A percentile compares a stretch with the other conserved stretches of the same genome.
Evolutionary conservation across 2,329 filamentous ascomycete species (phyloP).

Genomic region (Microdochium nivale): DNA sequence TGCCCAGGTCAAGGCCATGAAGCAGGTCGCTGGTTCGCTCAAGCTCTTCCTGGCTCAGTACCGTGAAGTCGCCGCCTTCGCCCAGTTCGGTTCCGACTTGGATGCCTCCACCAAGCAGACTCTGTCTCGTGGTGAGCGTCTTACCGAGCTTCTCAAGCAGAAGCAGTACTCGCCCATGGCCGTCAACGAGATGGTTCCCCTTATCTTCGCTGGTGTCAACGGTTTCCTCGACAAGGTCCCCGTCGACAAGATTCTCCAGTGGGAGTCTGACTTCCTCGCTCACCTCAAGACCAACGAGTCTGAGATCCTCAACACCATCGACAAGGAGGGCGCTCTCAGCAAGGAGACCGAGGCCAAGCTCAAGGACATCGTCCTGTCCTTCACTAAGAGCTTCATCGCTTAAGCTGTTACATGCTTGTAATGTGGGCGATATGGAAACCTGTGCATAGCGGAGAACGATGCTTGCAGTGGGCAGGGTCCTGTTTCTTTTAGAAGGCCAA

Average conservation of each 20-base stretch:
- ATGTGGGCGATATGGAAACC: conserved; percentile 25
- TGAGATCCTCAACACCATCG: conserved; percentile 76
- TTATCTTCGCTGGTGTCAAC: conserved; percentile 99
- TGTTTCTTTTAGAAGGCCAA: conserved; percentile 39
- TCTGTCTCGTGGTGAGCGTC: conserved; percentile 93
- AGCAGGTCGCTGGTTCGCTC: conserved; percentile 98
- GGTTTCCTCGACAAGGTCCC: conserved; percentile 84
- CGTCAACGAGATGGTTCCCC: conserved; percentile 99
- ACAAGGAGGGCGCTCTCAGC: conserved; percentile 92
- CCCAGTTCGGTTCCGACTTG: conserved; percentile 99
- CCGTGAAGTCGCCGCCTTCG: conserved; percentile 99
- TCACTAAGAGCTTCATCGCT: conserved; percentile 86
- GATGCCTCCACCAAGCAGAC: conserved; percentile 99
- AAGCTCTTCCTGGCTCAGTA: conserved; percentile 99
- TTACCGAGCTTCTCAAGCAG: conserved; percentile 98
- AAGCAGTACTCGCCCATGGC: conserved; percentile 99
- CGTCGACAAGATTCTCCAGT: conserved; percentile 82
- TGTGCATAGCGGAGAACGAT: conserved; percentile 36
- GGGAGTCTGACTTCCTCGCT: conserved; percentile 90
- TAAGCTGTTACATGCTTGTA: conserved; percentile 30
- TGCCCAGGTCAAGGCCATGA: conserved; percentile 99
- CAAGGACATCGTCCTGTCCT: conserved; percentile 65
- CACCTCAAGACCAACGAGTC: conserved; percentile 88
- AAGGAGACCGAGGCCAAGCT: conserved; percentile 84
- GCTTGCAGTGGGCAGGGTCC: conserved; percentile 21